Evolutionary conservation across 371 early-diverging fungal genomes (phyloP), one percentile per base, ranked within the genome.

Genomic region (Circinella umbellata): DNA sequence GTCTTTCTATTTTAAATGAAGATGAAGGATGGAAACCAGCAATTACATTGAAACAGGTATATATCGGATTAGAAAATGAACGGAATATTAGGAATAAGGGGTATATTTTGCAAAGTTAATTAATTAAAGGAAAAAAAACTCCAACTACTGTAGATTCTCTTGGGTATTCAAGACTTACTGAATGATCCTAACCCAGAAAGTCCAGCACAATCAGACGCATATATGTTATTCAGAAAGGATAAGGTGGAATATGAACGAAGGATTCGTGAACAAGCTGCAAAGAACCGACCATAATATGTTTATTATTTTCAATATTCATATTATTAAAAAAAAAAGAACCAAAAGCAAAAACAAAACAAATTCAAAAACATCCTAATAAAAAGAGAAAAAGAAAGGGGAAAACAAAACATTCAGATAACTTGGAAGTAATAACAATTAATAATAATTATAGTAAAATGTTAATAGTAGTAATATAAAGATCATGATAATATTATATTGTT

Each of bases 1-100:
- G 99, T 71, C 83, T 99, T 53, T 97, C 97, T n/a, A 99, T 99
- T 72, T 77, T 99, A 67, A 95, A 97, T 71, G 98, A 95, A 69
- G 97, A 97, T 36, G 92, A 98, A 71, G 98, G 91, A 65, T 98
- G 99, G 98, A 96, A 98, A 77, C 99, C 99, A 13, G 94, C 98
- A 11, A 94, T 99, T 66, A 99, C 99, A 6, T 88, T 99, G 66
- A 97, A 99, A 72, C 98, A 99, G 85, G 96, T 96, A 81, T 69
- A 15, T 57, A 7, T 27, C 34, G 9, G 78, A 37, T 39, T 7
- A 36, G 54, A 59, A 38, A 35, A 61, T 8, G 17, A 46, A 48
- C 35, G 60, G 49, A 61, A 61, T 9, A 61, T 35, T 49, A 39
- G 27, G 15, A 27, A 14, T 0, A 61, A 3, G 18, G 37, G 37